Conservation (phyloP, 1,139 yeast genomes). For the Candida pseudoviswanathii region DNA sequence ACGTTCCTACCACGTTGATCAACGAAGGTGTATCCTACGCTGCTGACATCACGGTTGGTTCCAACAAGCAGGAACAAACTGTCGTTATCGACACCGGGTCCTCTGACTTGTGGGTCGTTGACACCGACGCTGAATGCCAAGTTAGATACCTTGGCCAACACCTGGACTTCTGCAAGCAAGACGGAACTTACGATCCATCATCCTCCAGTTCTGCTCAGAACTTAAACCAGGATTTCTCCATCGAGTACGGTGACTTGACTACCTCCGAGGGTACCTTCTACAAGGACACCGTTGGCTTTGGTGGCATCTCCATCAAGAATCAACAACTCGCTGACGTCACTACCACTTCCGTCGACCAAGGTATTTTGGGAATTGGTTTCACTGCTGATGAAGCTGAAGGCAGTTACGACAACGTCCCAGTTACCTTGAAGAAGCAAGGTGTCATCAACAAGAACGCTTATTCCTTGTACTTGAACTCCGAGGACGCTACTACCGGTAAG, state of each 20-base stretch:
- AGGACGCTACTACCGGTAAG: slow-evolving; percentile 24
- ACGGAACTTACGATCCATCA: slow-evolving; percentile 11
- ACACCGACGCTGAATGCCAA: slow-evolving; percentile 20
- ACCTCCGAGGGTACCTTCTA: slow-evolving; percentile 59
- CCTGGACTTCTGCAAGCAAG: slow-evolving; percentile 3
- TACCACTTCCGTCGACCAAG: slow-evolving; percentile 15
- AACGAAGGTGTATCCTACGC: slow-evolving; percentile 13
- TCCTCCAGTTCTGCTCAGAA: slow-evolving; percentile 10
- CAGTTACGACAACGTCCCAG: slow-evolving; percentile 34
- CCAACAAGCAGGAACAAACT: slow-evolving; percentile 17
- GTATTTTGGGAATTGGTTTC: slow-evolving; percentile 26
- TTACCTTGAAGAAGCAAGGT: slow-evolving; percentile 40
- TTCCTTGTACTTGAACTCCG: slow-evolving; percentile 33
- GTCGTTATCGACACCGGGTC: slow-evolving; percentile 28
- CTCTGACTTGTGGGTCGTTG: slow-evolving; percentile 37
- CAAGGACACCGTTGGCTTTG: slow-evolving; percentile 32
- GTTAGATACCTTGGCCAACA: slow-evolving; percentile 1
- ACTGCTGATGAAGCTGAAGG: slow-evolving; percentile 12
- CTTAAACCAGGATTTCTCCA: slow-evolving; percentile 10
- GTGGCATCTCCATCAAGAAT: slow-evolving; percentile 12
- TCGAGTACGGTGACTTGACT: slow-evolving; percentile 15
- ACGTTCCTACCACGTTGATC: slow-evolving; percentile 7
- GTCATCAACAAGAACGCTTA: slow-evolving; percentile 44
- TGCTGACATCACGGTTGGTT: slow-evolving; percentile 14
- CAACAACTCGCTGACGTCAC: slow-evolving; percentile 20